Base-by-base conservation (phyloP, 495 filamentous ascomycete genomes). In the Rusavskia elegans region DNA sequence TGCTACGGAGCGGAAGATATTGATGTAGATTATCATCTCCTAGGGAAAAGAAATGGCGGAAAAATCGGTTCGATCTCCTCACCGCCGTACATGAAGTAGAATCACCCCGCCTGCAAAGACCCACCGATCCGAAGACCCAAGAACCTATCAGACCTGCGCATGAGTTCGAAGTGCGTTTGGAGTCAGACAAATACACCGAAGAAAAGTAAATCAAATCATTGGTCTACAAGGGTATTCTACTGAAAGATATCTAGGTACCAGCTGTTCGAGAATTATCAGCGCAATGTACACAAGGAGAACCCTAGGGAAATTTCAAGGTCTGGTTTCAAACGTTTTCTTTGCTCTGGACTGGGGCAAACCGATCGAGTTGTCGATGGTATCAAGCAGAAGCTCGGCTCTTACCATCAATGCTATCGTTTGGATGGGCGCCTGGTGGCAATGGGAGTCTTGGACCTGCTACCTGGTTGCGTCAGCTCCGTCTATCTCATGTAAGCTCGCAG, bases 351-450 rank as follows among this genome's bases (percentile, higher is more conserved):
- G 29, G 70, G 66, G 32, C 74, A 76, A 29, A 72, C 63, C 17
- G 75, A 68, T 2, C 49, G 65, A 10, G 66, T 64, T 8, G 55
- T 63, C 5, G 57, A 71, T 23, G 75, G 73, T 17, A 61, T 55
- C 48, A 72, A 76, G 50, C 78, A 80, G 49, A 73, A 73, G 58
- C 68, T 93, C 2, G 92, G 92, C 8, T 90, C 85, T n/a, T 96
- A 80, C 66, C 92, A 98, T 62, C 89, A 95, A 64, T 92, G 86
- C 68, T 95, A 98, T 66, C 78, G 92, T 29, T 70, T 98, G 23
- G 89, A 96, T 65, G 92, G 89, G 17, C 75, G 81, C 50, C 75
- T 98, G 35, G 80, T 97, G 36, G 92, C 92, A 16, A 76, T 98
- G 50, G 85, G 83, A 2, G 88, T 97, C 10, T 68, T 98, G 32